Percentiles rank a stretch among this genome's conserved stretches.
Evolutionary conservation across 75 land plant genomes (phyloP).

Genomic region (Pinus albicaulis): DNA sequence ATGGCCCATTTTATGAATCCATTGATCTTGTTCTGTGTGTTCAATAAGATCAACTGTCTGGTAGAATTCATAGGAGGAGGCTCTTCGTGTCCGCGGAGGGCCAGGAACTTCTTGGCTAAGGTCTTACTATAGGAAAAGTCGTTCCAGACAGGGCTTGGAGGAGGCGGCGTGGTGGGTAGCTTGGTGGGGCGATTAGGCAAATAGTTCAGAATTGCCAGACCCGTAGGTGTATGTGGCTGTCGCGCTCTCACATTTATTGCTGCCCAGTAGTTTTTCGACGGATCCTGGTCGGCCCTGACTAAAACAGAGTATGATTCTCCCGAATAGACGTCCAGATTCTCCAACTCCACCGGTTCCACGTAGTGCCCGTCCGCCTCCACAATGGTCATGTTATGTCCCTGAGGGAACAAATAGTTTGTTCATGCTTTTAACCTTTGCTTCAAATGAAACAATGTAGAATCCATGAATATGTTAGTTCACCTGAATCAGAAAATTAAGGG

Average conservation of each 20-base stretch:
- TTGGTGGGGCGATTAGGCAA: constrained; percentile 11
- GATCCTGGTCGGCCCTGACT: constrained; percentile 24
- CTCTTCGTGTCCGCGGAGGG: constrained; percentile 1
- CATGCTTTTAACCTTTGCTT: background rate
- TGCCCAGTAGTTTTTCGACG: constrained; percentile 31
- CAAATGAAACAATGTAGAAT: background rate
- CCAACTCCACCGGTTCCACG: constrained; percentile 13
- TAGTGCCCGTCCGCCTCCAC: constrained; percentile 36
- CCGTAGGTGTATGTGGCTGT: constrained; percentile 26
- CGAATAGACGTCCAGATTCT: constrained; percentile 16
- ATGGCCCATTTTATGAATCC: constrained; percentile 84
- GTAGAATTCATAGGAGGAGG: constrained; percentile 30
- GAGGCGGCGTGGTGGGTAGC: constrained; percentile 43
- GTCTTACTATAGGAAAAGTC: constrained; percentile 56
- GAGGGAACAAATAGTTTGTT: background rate
- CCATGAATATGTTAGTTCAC: background rate
- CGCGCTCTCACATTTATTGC: constrained; percentile 32
- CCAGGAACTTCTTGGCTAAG: constrained; percentile 6
- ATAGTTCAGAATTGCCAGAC: constrained; percentile 37
- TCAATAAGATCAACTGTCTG: constrained; percentile 54
- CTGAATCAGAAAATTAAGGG: constrained; percentile 40
- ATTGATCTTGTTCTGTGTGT: constrained; percentile 75
- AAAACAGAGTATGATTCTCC: constrained; percentile 33
- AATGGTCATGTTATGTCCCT: constrained; percentile 31
- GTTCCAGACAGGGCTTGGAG: constrained; percentile 64